These are phyloP conservation scores for Macrocybe gigantea DNA, from an alignment of 768 basidiomycete genomes.

Conservation along the genomic window DNA sequence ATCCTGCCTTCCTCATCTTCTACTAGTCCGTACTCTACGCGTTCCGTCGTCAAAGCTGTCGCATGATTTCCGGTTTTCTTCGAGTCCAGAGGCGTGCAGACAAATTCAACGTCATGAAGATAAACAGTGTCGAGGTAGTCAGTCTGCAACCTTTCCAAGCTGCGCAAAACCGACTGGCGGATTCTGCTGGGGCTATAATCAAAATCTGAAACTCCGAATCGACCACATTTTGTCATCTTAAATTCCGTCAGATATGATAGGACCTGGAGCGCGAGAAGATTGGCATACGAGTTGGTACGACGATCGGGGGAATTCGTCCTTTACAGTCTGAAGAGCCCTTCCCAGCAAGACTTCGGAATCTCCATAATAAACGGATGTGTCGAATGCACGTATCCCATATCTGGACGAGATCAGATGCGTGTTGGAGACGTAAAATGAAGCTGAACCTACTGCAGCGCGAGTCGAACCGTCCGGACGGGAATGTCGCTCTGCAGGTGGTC, in stretches of 20 bases:
- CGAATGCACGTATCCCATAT: slow-evolving; percentile 77
- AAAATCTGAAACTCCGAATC: slow-evolving; percentile 62
- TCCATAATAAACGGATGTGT: slow-evolving; percentile 80
- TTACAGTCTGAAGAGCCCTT: slow-evolving; percentile 51
- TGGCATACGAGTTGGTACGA: slow-evolving; percentile 65
- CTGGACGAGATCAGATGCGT: slow-evolving; percentile 27
- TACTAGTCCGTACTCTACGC: slow-evolving; percentile 58
- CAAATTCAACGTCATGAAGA: slow-evolving; percentile 81
- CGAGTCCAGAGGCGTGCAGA: slow-evolving; percentile 48
- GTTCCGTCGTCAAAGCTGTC: slow-evolving; percentile 46
- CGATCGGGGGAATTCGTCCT: slow-evolving; percentile 66
- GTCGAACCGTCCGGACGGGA: slow-evolving; percentile 63
- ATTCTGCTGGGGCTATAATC: slow-evolving; percentile 71
- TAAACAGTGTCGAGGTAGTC: slow-evolving; percentile 77
- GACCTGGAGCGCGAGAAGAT: slow-evolving; percentile 1
- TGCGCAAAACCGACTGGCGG: slow-evolving; percentile 58
- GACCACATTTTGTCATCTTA: slow-evolving; percentile 84
- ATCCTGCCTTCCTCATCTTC: slow-evolving; percentile 51
- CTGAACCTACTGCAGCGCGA: slow-evolving; percentile 62
- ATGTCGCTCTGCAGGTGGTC: slow-evolving; percentile 46
- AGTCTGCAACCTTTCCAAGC: slow-evolving; percentile 66
- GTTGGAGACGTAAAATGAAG: slow-evolving; percentile 2
- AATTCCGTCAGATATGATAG: not conserved
- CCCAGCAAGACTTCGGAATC: slow-evolving; percentile 76
- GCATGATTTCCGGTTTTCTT: slow-evolving; percentile 49